Conservation (phyloP, 2,329 filamentous ascomycete species). For the Cercospora zeae-maydis region DNA sequence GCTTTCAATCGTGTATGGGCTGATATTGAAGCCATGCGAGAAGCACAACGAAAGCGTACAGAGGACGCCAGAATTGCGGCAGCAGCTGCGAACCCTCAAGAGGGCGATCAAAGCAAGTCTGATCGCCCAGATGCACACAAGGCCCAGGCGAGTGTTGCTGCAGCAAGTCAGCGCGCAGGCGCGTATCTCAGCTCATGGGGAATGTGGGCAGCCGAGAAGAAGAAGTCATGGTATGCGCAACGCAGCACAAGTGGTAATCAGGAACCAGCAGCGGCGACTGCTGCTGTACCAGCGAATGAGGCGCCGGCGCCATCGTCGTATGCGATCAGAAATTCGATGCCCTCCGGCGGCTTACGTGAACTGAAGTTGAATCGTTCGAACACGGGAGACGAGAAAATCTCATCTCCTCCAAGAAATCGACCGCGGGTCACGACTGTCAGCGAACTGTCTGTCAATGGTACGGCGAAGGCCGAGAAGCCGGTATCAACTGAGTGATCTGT, state of each 20-base stretch:
- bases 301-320: constrained; percentile 5
- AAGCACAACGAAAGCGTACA: constrained; percentile 63
- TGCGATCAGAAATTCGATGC: constrained; percentile 9
- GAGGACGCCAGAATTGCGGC: constrained; percentile 52
- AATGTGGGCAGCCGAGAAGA: constrained; percentile 69
- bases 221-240: constrained; percentile 45
- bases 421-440: neutral
- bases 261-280: neutral
- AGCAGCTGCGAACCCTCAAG: constrained; percentile 17
- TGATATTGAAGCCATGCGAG: constrained; percentile 79
- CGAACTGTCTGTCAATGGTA: constrained; percentile 51
- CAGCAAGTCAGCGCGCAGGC: constrained; percentile 55
- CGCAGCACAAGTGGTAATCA: constrained; percentile 1
- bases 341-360: constrained; percentile 5
- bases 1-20: constrained; percentile 86
- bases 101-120: constrained; percentile 21
- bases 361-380: constrained; percentile 7
- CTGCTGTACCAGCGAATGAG: neutral
- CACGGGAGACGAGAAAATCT: constrained; percentile 5
- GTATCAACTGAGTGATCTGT: constrained; percentile 55
- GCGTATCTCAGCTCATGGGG: constrained; percentile 64
- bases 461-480: constrained; percentile 60
- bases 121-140: constrained; percentile 50
- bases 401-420: neutral
- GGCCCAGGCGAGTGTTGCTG: constrained; percentile 54